Evolutionary conservation across 306 rosid genomes (phyloP), one percentile per base, ranked within the genome.

Genomic region (Cicer arietinum): DNA sequence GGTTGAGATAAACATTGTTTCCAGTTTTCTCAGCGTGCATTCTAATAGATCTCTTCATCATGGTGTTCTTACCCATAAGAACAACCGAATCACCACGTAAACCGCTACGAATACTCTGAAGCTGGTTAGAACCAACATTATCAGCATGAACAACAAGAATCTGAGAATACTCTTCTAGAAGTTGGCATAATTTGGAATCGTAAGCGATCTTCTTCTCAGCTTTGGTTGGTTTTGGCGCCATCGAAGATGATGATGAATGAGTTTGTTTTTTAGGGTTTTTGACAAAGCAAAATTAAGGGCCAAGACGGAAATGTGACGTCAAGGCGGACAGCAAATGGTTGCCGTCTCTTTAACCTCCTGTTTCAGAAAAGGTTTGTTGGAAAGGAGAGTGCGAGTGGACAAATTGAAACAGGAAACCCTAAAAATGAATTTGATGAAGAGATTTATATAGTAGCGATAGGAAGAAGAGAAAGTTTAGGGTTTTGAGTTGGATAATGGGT

Each of bases 21-120:
- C 96, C 96, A 1, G 97, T 90, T 10, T 86, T 86, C 47, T 92
- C 91, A 8, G 98, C 11, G 18, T 91, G 97, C 0, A 91, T 88
- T 45, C 96, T 79, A 2, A 94, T 77, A 0, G 91, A 74, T 0
- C 98, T 84, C 88, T 94, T 94, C 98, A 94, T 94, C 98, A 94
- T 91, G n/a, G 98, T 94, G 79, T 94, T 94, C 81, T 94, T 94
- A 0, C 98, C 98, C 98, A 94, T 94, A 12, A 94, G 96, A 2
- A 94, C 98, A 0, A 86, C 39, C 0, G 97, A 94, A 17, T 94
- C 97, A 0, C 98, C 98, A 8, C 98, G 93, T 0, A 94, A 88
- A 64, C 98, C 98, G 40, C 65, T 63, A 3, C 97, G 80, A 69
- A 91, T 94, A 72, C 54, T 88, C 88, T 91, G 98, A 8, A 94